Conservation (phyloP, 2,329 filamentous ascomycete genomes). For the Ascochyta clinopodiicola region DNA sequence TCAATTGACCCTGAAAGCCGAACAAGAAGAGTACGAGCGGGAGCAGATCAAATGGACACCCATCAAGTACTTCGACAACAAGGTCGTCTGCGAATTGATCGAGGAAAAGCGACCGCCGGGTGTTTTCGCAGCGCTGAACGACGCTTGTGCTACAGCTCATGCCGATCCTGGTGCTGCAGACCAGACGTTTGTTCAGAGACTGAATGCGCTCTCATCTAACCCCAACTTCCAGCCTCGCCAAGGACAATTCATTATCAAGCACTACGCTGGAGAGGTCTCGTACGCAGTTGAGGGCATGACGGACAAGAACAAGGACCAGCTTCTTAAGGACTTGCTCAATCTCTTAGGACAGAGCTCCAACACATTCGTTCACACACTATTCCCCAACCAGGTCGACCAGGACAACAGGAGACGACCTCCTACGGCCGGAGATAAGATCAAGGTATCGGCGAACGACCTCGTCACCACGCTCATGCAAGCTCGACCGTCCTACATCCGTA, state of each 20-base stretch:
- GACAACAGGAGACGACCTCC: constrained; percentile 94
- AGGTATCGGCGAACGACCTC: constrained; percentile 89
- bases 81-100: constrained; percentile 96
- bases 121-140: constrained; percentile 94
- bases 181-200: constrained; percentile 90
- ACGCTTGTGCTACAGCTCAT: constrained; percentile 97
- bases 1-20: constrained; percentile 92
- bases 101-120: constrained; percentile 89
- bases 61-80: constrained; percentile 99
- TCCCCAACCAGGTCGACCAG: constrained; percentile 92
- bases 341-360: constrained; percentile 85
- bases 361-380: constrained; percentile 83
- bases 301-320: constrained; percentile 98
- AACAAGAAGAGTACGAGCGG: constrained; percentile 95
- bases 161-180: constrained; percentile 94
- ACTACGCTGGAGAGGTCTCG: constrained; percentile 95
- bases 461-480: constrained; percentile 97
- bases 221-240: constrained; percentile 90
- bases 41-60: constrained; percentile 99
- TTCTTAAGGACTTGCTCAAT: constrained; percentile 91
- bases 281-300: constrained; percentile 97
- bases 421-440: constrained; percentile 95
- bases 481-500: constrained; percentile 96
- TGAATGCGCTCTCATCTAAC: constrained; percentile 87
- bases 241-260: constrained; percentile 97